Base-by-base conservation (phyloP, 2,329 filamentous ascomycete genomes). In the Verticillium nonalfalfae region DNA sequence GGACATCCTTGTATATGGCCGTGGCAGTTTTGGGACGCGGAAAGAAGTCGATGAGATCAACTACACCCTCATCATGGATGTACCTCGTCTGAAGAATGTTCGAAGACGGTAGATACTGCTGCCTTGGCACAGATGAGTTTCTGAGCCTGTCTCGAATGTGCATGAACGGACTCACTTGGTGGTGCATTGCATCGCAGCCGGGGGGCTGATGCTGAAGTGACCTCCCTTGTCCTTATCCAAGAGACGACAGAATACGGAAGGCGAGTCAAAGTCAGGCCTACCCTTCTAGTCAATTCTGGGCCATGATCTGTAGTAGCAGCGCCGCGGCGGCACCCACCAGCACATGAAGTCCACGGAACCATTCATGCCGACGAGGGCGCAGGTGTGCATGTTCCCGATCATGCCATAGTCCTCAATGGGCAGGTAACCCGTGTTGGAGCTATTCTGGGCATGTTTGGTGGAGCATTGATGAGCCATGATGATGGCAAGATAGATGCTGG, bases 301-400 rank as follows among this genome's bases (percentile, higher is more conserved):
- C 7, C 45, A 35, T 56, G n/a, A 13, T 7, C 14, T 14, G 14
- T n/a, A 10, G 40, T 14, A 38, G 21, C 21, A n/a, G 7, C 3
- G n/a, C 3, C n/a, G 15, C 54, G n/a, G 9, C 14, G 61, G 39
- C 58, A 65, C 80, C 73, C 69, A 86, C 86, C 89, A 93, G 73
- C 89, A 92, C 88, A 92, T 90, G 67, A 87, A 91, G 70, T 91
- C 90, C 61, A 93, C 74, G 65, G 88, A 89, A 31, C 89, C 89
- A 68, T 89, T 86, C 70, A 90, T 89, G 66, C 87, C 89, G 26
- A 90, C 82, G n/a, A 91, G 77, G 14, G 89, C 89, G 76, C 88
- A 90, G 1, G 89, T 93, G 68, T 87, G 83, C 89, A 93, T 91
- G 69, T 92, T 91, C 31, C 90, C 90, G 68, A 93, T 90, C 73